Evolutionary conservation across 2,329 filamentous ascomycete species (phyloP).

Genomic region (Fusarium liriodendri): DNA sequence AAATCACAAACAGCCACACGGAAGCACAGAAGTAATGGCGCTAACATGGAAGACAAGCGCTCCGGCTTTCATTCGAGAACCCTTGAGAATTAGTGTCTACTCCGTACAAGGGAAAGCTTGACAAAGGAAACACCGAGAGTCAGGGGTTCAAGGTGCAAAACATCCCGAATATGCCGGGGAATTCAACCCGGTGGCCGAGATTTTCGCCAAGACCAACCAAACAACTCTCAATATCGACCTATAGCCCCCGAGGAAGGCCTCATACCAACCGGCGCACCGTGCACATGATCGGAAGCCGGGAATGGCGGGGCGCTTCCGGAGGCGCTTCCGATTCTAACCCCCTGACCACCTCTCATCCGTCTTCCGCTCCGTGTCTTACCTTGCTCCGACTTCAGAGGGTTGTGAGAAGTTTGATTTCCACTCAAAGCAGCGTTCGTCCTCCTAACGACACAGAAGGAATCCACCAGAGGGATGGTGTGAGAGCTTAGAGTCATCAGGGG

Average conservation of each 20-base stretch:
- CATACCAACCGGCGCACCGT: not conserved
- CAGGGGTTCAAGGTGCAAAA: not conserved
- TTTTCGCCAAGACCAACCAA: not conserved
- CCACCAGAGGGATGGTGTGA: not conserved
- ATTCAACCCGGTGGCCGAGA: too few species aligned
- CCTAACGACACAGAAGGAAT: not conserved
- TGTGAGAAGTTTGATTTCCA: not conserved
- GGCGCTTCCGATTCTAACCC: not conserved
- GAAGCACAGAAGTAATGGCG: not conserved
- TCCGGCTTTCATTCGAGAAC: not conserved
- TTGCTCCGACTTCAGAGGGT: not conserved
- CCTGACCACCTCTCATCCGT: not conserved
- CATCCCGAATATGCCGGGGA: not conserved
- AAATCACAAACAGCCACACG: not conserved
- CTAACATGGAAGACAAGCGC: not conserved
- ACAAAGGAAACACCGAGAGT: not conserved
- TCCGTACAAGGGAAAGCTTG: not conserved
- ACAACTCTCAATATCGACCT: not conserved
- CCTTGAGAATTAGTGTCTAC: not conserved
- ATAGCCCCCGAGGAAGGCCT: not conserved
- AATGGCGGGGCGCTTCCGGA: not conserved
- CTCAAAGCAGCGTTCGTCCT: not conserved
- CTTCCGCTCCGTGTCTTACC: not conserved
- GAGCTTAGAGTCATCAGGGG: not conserved
- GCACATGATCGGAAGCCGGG: not conserved